Percentiles rank a stretch among this genome's conserved stretches.
These are phyloP conservation scores for Fusarium annulatum DNA, from an alignment of 2,329 filamentous ascomycete genomes.

Conservation along the genomic window DNA sequence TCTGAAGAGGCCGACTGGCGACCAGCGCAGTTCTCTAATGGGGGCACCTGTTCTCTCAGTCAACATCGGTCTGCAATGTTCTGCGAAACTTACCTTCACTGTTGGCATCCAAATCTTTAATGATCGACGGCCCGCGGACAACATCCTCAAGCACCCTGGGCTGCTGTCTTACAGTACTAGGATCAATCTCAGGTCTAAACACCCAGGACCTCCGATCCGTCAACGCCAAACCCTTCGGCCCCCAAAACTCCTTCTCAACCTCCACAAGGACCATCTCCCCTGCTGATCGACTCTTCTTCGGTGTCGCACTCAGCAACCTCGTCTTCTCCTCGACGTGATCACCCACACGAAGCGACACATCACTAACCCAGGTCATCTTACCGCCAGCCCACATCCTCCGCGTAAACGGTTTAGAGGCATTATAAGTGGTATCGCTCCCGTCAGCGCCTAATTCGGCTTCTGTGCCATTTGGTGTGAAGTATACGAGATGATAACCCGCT, in stretches of 20 bases:
- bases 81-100: constrained; percentile 4
- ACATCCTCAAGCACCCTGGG: constrained; percentile 16
- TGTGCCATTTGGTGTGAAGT: constrained; percentile 68
- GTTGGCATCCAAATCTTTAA: constrained; percentile 37
- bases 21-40: constrained; percentile 54
- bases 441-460: constrained; percentile 67
- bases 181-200: constrained; percentile 53
- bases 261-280: constrained; percentile 73
- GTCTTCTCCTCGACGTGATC: constrained; percentile 68
- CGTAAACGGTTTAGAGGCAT: constrained; percentile 68
- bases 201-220: constrained; percentile 66
- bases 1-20: constrained; percentile 72
- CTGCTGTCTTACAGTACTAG: constrained; percentile 16
- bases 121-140: constrained; percentile 39
- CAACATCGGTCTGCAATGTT: fast-evolving
- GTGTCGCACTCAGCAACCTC: constrained; percentile 61
- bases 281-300: constrained; percentile 65
- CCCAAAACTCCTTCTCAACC: constrained; percentile 69
- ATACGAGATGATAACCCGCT: constrained; percentile 70
- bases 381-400: constrained; percentile 77
- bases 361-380: constrained; percentile 60
- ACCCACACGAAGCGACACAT: constrained; percentile 59
- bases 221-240: constrained; percentile 61
- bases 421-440: constrained; percentile 70
- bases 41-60: constrained; percentile 34